Evolutionary conservation across 129 eudicot species (phyloP), one percentile per base, ranked within the genome.

Genomic region (Chrysanthemum seticuspe): DNA sequence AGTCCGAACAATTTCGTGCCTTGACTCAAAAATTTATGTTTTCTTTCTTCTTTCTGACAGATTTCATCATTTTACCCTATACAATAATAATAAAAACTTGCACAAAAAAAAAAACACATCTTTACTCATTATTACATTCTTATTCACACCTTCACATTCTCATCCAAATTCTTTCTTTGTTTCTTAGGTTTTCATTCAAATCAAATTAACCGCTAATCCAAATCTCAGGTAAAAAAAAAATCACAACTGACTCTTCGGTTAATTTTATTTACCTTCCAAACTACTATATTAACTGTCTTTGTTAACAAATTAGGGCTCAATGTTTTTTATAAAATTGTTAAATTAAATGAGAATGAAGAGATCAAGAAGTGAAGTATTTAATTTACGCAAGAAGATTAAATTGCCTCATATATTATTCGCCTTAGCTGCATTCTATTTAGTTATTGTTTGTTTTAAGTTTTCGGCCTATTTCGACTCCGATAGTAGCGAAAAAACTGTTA

Each of bases 371-470:
- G 96, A 89, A 27, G 69, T 84, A 57, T 78, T 79, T 59, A 85
- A 84, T 78, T 77, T 47, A 31, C 81, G 92, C 83, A 93, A 92
- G 85, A 78, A 82, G 31, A 59, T 59, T 3, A 93, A 77, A 75
- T 81, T 87, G 70, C 81, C 91, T 3, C 85, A 93, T 78, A 11
- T 93, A 50, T 79, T 89, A 86, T 71, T 93, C 45, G 83, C 56
- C 47, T 68, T 88, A 64, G 95, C 95, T 56, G 86, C 82, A 71
- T 84, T 93, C 65, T 93, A 93, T 82, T 82, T 93, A 80, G 66
- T 80, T 48, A 72, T 89, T 73, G 82, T 93, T 49, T 84, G 89
- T 69, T 71, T 85, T 70, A 89, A 89, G 88, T 93, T 93, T 19
- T 87, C 90, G 15, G 80, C 79, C 1, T 80, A 85, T 80, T 84